These are phyloP conservation scores for Sporothrix brunneoviolacea DNA, from an alignment of 2,329 filamentous ascomycete species.

Conservation along the genomic window DNA sequence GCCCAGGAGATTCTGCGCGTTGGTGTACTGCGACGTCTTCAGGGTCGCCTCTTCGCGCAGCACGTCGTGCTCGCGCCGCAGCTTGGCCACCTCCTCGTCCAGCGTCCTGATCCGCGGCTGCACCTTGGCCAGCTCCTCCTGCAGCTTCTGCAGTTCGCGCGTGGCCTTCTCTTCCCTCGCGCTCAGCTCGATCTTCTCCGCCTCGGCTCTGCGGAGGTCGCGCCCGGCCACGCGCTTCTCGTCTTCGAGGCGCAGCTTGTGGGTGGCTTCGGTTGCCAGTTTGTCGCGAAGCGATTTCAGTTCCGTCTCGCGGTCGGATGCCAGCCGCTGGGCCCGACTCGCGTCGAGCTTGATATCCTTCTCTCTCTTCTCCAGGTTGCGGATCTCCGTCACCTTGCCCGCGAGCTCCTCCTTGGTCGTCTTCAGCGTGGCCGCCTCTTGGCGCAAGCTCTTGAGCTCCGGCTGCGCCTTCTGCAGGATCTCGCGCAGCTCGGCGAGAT, in stretches of 20 bases:
- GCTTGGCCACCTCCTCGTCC: slow-evolving; percentile 64
- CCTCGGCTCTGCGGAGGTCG: slow-evolving; percentile 70
- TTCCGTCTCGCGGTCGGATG: slow-evolving; percentile 69
- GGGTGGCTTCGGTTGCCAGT: slow-evolving; percentile 65
- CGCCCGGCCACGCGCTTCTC: slow-evolving; percentile 66
- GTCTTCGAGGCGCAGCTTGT: slow-evolving; percentile 70
- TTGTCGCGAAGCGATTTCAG: slow-evolving; percentile 73
- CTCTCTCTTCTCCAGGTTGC: slow-evolving; percentile 72
- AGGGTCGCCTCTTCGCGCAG: slow-evolving; percentile 75
- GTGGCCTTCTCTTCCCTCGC: slow-evolving; percentile 65
- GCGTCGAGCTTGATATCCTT: slow-evolving; percentile 75
- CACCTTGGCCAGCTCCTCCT: slow-evolving; percentile 66
- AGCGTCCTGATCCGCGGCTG: slow-evolving; percentile 57
- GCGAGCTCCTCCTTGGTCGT: slow-evolving; percentile 67
- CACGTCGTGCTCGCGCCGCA: slow-evolving; percentile 60
- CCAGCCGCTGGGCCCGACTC: slow-evolving; percentile 59
- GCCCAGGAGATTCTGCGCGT: slow-evolving; percentile 75
- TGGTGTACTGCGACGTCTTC: slow-evolving; percentile 78
- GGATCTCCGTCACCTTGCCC: slow-evolving; percentile 52
- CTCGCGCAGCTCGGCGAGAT: slow-evolving; percentile 72
- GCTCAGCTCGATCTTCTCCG: slow-evolving; percentile 69
- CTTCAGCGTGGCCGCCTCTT: slow-evolving; percentile 70
- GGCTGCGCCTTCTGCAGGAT: slow-evolving; percentile 79
- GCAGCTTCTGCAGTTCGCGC: slow-evolving; percentile 62
- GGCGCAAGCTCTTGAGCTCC: slow-evolving; percentile 71